A percentile compares a stretch with the other conserved stretches of the same genome.
Evolutionary conservation across 192 early-diverging fungal species (phyloP).

Genomic region (Coemansia sp.): DNA sequence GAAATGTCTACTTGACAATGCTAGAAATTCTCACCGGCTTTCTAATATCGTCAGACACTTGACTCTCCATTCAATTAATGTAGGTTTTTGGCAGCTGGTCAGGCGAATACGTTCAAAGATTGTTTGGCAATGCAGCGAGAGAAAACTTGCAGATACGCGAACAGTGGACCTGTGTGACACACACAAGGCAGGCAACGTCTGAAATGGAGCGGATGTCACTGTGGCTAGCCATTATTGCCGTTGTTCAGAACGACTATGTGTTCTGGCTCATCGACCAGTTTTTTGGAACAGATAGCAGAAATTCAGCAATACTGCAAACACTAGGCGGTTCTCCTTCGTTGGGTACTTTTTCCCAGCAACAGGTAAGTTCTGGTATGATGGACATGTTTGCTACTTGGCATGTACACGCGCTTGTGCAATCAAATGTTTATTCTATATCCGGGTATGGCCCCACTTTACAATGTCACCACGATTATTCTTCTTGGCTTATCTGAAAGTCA

Average conservation of each 20-base stretch:
- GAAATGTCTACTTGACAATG: too few relatives aligned
- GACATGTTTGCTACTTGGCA: too few relatives aligned
- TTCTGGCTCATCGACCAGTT: slow-evolving; percentile 10
- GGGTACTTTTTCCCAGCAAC: too few relatives aligned
- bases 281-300: slow-evolving; percentile 9
- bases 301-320: background rate
- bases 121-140: slow-evolving; percentile 13
- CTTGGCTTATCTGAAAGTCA: too few relatives aligned
- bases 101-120: slow-evolving; percentile 6
- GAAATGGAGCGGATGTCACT: background rate
- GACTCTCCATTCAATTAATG: slow-evolving; percentile 9
- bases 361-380: too few relatives aligned
- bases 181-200: background rate
- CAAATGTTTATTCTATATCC: too few relatives aligned
- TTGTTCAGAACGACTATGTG: slow-evolving; percentile 10
- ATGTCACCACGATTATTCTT: too few relatives aligned
- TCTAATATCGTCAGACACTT: background rate
- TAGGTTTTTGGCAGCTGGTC: slow-evolving; percentile 24
- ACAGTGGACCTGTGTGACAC: slow-evolving; percentile 23
- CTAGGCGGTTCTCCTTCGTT: background rate
- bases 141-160: slow-evolving; percentile 3
- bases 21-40: too few relatives aligned
- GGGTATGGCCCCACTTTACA: too few relatives aligned
- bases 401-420: too few relatives aligned
- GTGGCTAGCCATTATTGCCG: slow-evolving; percentile 6